Evolutionary conservation across 345 rosid species (phyloP), one percentile per base, ranked within the genome.

Genomic region (Acer saccharum): DNA sequence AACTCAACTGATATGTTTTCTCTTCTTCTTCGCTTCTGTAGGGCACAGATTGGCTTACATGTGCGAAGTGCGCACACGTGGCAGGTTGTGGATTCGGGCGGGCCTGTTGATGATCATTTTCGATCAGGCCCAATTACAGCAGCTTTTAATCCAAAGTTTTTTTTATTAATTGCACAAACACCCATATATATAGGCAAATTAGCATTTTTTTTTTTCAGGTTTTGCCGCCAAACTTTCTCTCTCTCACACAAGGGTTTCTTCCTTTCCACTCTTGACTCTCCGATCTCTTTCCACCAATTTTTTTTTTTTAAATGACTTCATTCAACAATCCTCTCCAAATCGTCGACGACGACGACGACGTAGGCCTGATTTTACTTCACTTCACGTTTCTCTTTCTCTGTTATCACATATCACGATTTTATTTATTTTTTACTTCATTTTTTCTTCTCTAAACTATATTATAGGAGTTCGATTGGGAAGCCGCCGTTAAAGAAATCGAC

Each of bases 391-490:
- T 57, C 41, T 25, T 20, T 64, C 27, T 18, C 5, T 48, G n/a
- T 27, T 41, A 43, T 66, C 67, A 62, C 0, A 21, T 1, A 1
- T 2, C 8, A 8, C 11, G 3, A 18, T 8, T 20, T 3, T 7
- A 2, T 64, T 74, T 23, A 25, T 9, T 52, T 9, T 14, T 3
- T 18, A 1, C 17, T 8, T 43, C 10, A 9, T 8, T 8, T 43
- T 43, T 43, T 43, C 12, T 3, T 44, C 10, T 23, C 10, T 10
- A n/a, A 21, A 18, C 17, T 20, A 21, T n/a, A 20, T 60, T 18
- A 12, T 50, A 93, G 94, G 91, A 84, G 57, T 91, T 95, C 71
- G 98, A 95, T 82, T 95, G 98, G 99, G 99, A 95, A 83, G 98
- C 97, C 21, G 97, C 99, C 7, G 96, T 89, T 6, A 86, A 85